phyloP scores from a whole-genome alignment of 345 rosid species.

The Salix brachista region DNA sequence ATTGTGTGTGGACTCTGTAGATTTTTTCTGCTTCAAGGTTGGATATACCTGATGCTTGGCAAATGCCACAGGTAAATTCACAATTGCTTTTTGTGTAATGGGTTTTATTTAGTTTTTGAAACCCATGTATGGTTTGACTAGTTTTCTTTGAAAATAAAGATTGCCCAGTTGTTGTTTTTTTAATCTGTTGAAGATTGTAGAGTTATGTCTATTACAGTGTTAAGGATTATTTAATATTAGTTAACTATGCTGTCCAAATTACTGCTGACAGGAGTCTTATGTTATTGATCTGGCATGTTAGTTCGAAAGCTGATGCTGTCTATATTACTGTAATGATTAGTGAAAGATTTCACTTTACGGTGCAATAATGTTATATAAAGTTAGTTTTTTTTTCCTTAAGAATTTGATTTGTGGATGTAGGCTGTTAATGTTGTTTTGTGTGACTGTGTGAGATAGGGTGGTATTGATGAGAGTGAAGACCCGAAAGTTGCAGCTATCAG shows the following conservation, averaged over 20 bases:
- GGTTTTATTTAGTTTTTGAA: constrained; percentile 2
- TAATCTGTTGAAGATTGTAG: background rate
- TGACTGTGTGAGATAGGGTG: constrained; percentile 46
- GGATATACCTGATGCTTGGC: constrained; percentile 85
- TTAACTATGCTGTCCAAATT: background rate
- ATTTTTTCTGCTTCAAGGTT: constrained; percentile 86
- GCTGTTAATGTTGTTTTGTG: background rate
- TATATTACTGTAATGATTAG: background rate
- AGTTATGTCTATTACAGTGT: background rate
- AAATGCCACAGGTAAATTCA: constrained; percentile 88
- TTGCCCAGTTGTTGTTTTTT: background rate
- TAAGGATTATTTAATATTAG: background rate
- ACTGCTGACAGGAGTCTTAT: background rate
- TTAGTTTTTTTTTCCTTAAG: background rate
- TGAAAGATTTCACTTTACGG: background rate
- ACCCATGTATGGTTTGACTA: background rate
- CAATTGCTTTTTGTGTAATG: background rate
- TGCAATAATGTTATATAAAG: background rate
- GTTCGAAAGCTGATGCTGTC: background rate
- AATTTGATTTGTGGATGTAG: background rate
- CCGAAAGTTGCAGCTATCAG: constrained; percentile 77
- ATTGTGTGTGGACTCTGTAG: constrained; percentile 27
- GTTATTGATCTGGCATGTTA: background rate
- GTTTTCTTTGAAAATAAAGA: background rate
- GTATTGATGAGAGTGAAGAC: constrained; percentile 87